phyloP scores from a whole-genome alignment of 345 rosid species.

The Luvunga scandens region DNA sequence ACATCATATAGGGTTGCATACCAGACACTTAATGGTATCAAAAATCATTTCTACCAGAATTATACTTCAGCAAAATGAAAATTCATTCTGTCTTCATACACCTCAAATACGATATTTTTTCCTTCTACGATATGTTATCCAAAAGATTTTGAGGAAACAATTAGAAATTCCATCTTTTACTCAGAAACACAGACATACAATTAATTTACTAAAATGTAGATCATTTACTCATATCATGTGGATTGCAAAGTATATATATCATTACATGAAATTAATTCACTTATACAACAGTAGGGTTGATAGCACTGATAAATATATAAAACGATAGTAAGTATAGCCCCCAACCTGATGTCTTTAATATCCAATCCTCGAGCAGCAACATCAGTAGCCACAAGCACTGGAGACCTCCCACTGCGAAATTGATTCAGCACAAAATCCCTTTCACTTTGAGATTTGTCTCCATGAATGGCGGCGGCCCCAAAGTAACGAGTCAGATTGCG shows the following conservation, averaged over 20 bases:
- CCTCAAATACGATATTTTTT: background rate
- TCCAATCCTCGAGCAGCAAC: conserved; percentile 94
- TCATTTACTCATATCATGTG: background rate
- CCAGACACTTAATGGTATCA: background rate
- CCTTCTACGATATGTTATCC: background rate
- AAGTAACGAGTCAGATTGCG: conserved; percentile 67
- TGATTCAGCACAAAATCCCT: conserved; percentile 76
- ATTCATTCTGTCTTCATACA: background rate
- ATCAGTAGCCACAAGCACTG: conserved; percentile 86
- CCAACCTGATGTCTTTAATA: conserved; percentile 87
- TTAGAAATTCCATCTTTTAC: background rate
- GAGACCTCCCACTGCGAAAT: conserved; percentile 78
- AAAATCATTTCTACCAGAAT: background rate
- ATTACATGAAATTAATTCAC: background rate
- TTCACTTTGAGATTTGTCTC: conserved; percentile 87
- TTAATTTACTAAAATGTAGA: no score
- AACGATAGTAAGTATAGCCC: background rate
- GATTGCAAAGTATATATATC: background rate
- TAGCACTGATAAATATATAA: background rate
- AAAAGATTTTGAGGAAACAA: background rate
- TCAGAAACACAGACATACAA: no score
- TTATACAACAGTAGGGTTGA: background rate
- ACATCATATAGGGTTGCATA: background rate
- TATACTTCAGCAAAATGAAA: background rate
- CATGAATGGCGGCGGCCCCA: conserved; percentile 93